Evolutionary conservation across 2,329 filamentous ascomycete species (phyloP).

Genomic region (Verticillium nonalfalfae): DNA sequence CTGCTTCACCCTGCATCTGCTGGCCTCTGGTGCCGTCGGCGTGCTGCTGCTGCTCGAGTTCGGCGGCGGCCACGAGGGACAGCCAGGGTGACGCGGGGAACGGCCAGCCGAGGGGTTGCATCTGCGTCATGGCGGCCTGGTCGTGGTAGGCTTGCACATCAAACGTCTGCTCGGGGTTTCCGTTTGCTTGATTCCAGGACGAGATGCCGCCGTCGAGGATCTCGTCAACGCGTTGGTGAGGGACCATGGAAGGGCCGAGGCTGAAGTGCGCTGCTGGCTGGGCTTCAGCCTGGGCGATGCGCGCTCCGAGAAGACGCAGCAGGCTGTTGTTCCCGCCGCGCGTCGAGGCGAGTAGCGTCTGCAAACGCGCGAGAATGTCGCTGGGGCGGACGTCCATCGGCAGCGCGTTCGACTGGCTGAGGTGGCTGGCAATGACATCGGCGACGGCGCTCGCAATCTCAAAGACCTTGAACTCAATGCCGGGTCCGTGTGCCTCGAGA

Average conservation of each 20-base stretch:
- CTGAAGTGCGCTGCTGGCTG: background rate
- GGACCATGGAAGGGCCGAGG: background rate
- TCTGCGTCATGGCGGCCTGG: background rate
- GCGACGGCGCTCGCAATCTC: constrained; percentile 38
- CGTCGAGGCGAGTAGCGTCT: constrained; percentile 31
- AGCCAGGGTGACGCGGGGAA: background rate
- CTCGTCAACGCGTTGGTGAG: constrained; percentile 6
- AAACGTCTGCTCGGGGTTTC: background rate
- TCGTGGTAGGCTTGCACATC: background rate
- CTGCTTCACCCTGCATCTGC: background rate
- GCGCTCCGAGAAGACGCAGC: constrained; percentile 22
- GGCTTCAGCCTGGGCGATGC: constrained; percentile 10
- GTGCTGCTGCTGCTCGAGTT: background rate
- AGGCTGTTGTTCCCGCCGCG: constrained; percentile 35
- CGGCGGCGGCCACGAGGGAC: background rate
- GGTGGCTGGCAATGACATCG: constrained; percentile 26
- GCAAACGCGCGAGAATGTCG: constrained; percentile 29
- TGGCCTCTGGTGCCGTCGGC: background rate
- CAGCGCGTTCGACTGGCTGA: constrained; percentile 9
- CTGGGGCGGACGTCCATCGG: constrained; percentile 17
- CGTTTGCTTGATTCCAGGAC: constrained; percentile 1
- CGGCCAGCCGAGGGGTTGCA: background rate
- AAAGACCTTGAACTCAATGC: constrained; percentile 39
- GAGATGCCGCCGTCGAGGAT: constrained; percentile 3
- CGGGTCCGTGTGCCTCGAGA: constrained; percentile 41